Evolutionary conservation across 2,329 filamentous ascomycete species (phyloP), one percentile per base, ranked within the genome.

Genomic region (Camillea tinctor): DNA sequence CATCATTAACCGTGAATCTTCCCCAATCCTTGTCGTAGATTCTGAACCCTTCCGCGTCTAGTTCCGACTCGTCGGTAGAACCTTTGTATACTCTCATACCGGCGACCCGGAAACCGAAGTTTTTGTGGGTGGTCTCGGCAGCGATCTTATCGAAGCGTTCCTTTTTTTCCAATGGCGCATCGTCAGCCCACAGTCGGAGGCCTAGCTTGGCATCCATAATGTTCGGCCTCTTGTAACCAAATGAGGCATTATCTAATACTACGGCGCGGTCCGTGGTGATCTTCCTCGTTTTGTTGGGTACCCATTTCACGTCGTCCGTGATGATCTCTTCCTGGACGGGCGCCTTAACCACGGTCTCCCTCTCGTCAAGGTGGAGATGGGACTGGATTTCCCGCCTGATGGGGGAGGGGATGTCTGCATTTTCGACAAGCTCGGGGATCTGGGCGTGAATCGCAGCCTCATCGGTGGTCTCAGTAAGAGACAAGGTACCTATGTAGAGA

Each of bases 121-220:
- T 80, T 36, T 79, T 80, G 65, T 88, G 86, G 9, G 86, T 89
- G 3, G 86, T 88, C 68, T 81, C 78, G 24, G 75, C 73, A 30
- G 80, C 79, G 60, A 89, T 85, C 71, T 84, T 80, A 66, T 87
- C 81, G 68, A 89, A 88, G 26, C 85, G 81, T 40, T 75, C 71
- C 68, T 83, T 83, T 77, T 89, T 89, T 69, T 86, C 79, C 23
- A 74, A 66, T 0, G 84, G 81, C 22, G 86, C 86, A 63, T 88
- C 81, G 61, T 96, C 91, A 15, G 91, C 94, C 89, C 93, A 98
- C 5, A 99, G 79, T 30, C 91, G 85, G 54, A 88, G 84, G 50
- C 95, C 95, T 20, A 99, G 85, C 78, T 99, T 99, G 65, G 96
- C 85, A 72, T 99, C 95, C 60, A 99, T 80, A 7, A 99, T 92